Evolutionary conservation across 2,329 filamentous ascomycete species (phyloP).

Genomic region (Hypoxylon sp.): DNA sequence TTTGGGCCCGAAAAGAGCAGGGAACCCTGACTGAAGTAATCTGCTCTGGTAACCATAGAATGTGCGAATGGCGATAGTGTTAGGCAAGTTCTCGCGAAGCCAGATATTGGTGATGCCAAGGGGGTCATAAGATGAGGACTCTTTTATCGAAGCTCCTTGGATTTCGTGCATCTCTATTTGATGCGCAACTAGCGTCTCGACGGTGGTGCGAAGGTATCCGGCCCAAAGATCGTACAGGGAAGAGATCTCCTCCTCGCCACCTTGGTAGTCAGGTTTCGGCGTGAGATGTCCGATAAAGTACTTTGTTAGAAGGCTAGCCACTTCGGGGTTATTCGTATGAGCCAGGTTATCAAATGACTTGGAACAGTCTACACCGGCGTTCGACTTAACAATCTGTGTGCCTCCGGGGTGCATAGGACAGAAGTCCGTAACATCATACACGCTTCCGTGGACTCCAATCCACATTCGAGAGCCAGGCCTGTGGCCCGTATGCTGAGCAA

Average conservation of each 20-base stretch:
- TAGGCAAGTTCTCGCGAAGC: constrained; percentile 57
- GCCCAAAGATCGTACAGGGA: constrained; percentile 64
- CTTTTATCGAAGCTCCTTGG: constrained; percentile 54
- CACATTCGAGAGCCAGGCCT: constrained; percentile 61
- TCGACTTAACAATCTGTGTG: constrained; percentile 66
- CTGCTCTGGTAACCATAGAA: constrained; percentile 68
- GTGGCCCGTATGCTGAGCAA: constrained; percentile 66
- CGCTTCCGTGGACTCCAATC: constrained; percentile 66
- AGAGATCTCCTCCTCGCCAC: constrained; percentile 57
- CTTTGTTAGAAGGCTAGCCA: constrained; percentile 65
- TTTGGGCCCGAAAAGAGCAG: constrained; percentile 64
- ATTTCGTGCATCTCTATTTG: constrained; percentile 68
- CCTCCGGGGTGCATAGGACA: constrained; percentile 67
- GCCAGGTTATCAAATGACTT: constrained; percentile 67
- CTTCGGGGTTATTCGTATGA: constrained; percentile 68
- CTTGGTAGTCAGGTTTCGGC: constrained; percentile 63
- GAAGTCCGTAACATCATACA: constrained; percentile 68
- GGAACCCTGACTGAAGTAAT: constrained; percentile 64
- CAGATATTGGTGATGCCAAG: constrained; percentile 50
- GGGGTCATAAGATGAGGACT: constrained; percentile 56
- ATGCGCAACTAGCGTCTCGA: constrained; percentile 66
- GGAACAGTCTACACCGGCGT: constrained; percentile 67
- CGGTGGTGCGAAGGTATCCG: constrained; percentile 62
- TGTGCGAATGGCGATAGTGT: constrained; percentile 63
- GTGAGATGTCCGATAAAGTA: constrained; percentile 67